Evolutionary conservation across 139 green algal genomes (phyloP).

Genomic region (Picochlorum costavermella): DNA sequence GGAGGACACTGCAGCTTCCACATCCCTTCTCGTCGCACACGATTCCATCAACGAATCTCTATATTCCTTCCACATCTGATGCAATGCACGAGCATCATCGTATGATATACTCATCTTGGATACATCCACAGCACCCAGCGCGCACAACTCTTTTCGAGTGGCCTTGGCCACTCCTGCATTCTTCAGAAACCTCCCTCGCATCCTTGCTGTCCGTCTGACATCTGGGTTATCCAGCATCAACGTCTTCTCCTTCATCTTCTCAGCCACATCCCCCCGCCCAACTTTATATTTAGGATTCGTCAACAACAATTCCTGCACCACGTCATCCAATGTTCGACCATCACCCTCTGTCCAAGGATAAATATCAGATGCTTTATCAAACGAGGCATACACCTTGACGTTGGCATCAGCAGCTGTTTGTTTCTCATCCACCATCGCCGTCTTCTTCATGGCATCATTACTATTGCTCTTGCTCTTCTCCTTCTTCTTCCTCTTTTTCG

Average conservation of each 20-base stretch:
- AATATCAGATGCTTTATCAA: neutral
- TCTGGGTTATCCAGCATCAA: neutral
- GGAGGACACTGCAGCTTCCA: neutral
- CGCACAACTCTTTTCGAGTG: neutral
- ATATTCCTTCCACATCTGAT: neutral
- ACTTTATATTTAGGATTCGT: neutral
- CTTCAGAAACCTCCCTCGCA: neutral
- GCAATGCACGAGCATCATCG: neutral
- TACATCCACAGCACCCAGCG: neutral
- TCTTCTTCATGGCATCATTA: no score
- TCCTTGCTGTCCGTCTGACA: neutral
- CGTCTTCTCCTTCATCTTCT: conserved; percentile 4
- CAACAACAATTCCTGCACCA: neutral
- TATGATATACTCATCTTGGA: neutral
- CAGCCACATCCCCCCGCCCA: neutral
- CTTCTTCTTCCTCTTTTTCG: no score
- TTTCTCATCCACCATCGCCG: no score
- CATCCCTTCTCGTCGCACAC: neutral
- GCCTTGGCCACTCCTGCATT: neutral
- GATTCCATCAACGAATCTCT: neutral
- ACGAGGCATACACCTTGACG: no score
- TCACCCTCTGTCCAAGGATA: neutral
- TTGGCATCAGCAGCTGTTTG: no score
- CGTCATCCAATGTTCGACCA: neutral
- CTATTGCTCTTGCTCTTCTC: no score